Evolutionary conservation across 352 stramenopile genomes (phyloP), one percentile per base, ranked within the genome.

Genomic region (Pythium volutum): DNA sequence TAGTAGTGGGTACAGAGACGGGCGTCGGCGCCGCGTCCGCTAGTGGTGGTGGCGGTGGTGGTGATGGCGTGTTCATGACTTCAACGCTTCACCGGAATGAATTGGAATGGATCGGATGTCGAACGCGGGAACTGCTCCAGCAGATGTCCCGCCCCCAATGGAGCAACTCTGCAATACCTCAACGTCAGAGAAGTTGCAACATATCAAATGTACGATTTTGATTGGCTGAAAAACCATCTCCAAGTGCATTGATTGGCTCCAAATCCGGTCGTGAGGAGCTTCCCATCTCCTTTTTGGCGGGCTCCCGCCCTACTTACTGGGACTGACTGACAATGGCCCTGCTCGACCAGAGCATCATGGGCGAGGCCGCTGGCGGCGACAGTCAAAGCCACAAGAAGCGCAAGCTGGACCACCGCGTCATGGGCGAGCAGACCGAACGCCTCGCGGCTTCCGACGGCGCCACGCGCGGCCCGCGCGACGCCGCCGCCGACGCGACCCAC

Each of bases 301-400:
- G 29, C 15, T 52, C 42, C 36, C 36, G 20, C n/a, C 36, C 51
- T 15, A 43, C 36, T 43, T 15, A 16, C 36, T n/a, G n/a, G n/a
- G n/a, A n/a, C n/a, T n/a, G n/a, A 43, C 25, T 18, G 39, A 51
- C 26, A 53, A 68, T 68, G 47, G 63, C 54, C 55, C 45, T 58
- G 16, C 25, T 38, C 52, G 36, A 60, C 31, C 42, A 55, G 55
- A 54, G 55, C 64, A 67, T 62, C 55, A 71, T 66, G 57, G 49
- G 55, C 45, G 51, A 55, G 57, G 53, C 58, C 42, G 56, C 33
- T 16, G 18, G 12, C 33, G 48, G 51, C 56, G 54, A 62, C 53
- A 71, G 59, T 67, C 64, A 67, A 25, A 71, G 64, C 64, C 64
- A 62, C 64, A 71, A 71, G 64, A 71, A 71, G 64, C 64, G 64